These are phyloP conservation scores for Metarhizium sp. DNA, from an alignment of 2,329 filamentous ascomycete species.

Conservation along the genomic window DNA sequence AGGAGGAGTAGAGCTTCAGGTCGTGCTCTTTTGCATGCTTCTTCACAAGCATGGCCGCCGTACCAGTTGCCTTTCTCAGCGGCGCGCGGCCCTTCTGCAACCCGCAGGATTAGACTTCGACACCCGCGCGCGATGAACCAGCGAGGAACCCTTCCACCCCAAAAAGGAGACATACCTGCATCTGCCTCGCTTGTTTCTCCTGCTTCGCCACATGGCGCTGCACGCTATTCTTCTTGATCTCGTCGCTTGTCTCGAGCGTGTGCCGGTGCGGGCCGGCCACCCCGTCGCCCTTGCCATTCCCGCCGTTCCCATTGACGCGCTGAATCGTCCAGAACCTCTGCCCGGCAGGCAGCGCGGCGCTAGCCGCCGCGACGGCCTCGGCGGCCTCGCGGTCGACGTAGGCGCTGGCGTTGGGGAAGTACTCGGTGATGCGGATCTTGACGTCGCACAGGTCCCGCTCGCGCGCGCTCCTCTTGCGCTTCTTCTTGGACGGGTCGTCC, in stretches of 20 bases:
- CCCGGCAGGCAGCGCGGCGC: slow-evolving; percentile 23
- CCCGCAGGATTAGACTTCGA: neutral
- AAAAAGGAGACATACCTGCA: slow-evolving; percentile 11
- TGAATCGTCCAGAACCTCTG: slow-evolving; percentile 65
- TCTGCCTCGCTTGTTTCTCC: slow-evolving; percentile 56
- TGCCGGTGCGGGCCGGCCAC: slow-evolving; percentile 67
- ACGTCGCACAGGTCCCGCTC: slow-evolving; percentile 75
- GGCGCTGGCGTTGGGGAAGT: slow-evolving; percentile 46
- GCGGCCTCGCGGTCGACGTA: slow-evolving; percentile 22
- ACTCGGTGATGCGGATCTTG: slow-evolving; percentile 80
- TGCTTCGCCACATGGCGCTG: slow-evolving; percentile 55
- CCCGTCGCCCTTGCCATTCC: slow-evolving; percentile 62
- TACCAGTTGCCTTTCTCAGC: slow-evolving; percentile 62
- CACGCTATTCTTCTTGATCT: slow-evolving; percentile 74
- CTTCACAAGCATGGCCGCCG: slow-evolving; percentile 58
- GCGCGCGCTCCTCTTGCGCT: slow-evolving; percentile 65
- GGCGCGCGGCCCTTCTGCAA: slow-evolving; percentile 49
- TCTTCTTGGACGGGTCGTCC: slow-evolving; percentile 72
- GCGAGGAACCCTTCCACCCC: neutral
- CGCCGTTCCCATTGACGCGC: slow-evolving; percentile 67
- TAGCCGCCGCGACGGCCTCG: slow-evolving; percentile 9
- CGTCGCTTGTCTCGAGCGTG: slow-evolving; percentile 62
- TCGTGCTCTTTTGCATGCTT: slow-evolving; percentile 61
- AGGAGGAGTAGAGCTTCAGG: slow-evolving; percentile 72
- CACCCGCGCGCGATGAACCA: neutral